A percentile compares a stretch with the other conserved stretches of the same genome.
These are phyloP conservation scores for Globisporangium barbulae DNA, from an alignment of 352 stramenopile species.

Conservation along the genomic window DNA sequence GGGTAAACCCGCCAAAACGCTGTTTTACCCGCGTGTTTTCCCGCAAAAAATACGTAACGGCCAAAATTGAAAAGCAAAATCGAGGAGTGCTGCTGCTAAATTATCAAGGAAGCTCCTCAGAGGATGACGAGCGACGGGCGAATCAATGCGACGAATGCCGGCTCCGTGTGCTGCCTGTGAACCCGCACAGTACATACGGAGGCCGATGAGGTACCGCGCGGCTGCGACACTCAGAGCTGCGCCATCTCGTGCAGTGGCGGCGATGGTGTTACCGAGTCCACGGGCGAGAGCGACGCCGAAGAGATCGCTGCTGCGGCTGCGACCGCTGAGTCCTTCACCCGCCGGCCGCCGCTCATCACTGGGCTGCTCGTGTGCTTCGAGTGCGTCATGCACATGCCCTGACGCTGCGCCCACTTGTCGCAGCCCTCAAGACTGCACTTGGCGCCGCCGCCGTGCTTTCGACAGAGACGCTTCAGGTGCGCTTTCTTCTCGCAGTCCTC, in stretches of 20 bases:
- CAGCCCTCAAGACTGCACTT: constrained; percentile 68
- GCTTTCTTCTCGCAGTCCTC: constrained; percentile 79
- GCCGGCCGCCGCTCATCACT: neutral
- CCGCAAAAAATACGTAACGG: constrained; percentile 10
- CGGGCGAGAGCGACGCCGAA: neutral
- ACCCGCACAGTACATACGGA: neutral
- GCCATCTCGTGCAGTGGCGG: neutral
- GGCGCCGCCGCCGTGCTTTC: constrained; percentile 75
- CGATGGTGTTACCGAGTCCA: neutral
- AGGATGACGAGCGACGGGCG: too few relatives aligned
- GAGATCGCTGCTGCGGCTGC: neutral
- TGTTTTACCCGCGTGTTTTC: constrained; percentile 53
- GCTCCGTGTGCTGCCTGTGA: too few relatives aligned
- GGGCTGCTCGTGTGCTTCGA: constrained; percentile 41
- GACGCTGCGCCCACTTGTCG: constrained; percentile 82
- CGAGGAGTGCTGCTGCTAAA: neutral
- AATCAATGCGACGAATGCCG: neutral
- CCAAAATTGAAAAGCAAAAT: neutral
- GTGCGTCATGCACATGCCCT: constrained; percentile 86
- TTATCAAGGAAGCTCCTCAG: neutral
- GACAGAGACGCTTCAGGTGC: constrained; percentile 77
- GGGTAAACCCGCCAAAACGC: constrained; percentile 32
- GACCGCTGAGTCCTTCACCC: neutral
- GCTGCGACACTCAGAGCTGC: neutral
- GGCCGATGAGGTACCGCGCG: neutral